These are phyloP conservation scores for Niebla homalea DNA, from an alignment of 495 filamentous ascomycete species.

Conservation along the genomic window DNA sequence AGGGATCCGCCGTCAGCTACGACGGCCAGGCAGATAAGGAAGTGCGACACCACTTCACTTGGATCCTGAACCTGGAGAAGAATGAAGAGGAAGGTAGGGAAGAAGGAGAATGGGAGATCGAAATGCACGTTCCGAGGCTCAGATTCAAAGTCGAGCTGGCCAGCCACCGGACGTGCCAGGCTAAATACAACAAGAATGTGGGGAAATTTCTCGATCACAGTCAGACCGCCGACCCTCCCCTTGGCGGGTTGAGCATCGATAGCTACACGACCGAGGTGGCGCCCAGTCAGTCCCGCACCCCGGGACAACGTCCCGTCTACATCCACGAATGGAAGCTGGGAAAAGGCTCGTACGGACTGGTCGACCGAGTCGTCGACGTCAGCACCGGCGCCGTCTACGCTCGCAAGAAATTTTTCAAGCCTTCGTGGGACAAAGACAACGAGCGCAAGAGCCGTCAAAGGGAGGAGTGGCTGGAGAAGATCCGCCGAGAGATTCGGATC, in stretches of 20 bases:
- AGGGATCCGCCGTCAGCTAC: conserved; percentile 69
- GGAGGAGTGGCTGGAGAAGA: neutral
- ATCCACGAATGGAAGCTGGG: conserved; percentile 53
- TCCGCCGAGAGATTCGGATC: conserved; percentile 52
- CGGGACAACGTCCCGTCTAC: conserved; percentile 49
- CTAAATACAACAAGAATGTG: neutral
- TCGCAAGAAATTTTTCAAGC: conserved; percentile 63
- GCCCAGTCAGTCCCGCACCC: conserved; percentile 48
- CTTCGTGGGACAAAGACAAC: neutral
- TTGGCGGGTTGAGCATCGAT: neutral
- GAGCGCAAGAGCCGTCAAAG: conserved; percentile 26
- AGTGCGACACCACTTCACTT: neutral
- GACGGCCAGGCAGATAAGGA: conserved; percentile 42
- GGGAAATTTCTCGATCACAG: neutral
- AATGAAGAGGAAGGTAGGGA: conserved; percentile 20
- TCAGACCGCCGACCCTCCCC: neutral
- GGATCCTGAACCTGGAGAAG: conserved; percentile 23
- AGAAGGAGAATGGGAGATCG: conserved; percentile 56
- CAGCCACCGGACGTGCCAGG: neutral
- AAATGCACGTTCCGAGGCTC: conserved; percentile 45
- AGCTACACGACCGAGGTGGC: neutral
- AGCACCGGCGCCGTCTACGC: conserved; percentile 54
- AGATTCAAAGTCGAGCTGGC: conserved; percentile 38
- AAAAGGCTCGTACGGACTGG: conserved; percentile 66
- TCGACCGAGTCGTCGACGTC: conserved; percentile 60